Base-by-base conservation (phyloP, 371 early-diverging fungal genomes). In the Mortierella sp. region DNA sequence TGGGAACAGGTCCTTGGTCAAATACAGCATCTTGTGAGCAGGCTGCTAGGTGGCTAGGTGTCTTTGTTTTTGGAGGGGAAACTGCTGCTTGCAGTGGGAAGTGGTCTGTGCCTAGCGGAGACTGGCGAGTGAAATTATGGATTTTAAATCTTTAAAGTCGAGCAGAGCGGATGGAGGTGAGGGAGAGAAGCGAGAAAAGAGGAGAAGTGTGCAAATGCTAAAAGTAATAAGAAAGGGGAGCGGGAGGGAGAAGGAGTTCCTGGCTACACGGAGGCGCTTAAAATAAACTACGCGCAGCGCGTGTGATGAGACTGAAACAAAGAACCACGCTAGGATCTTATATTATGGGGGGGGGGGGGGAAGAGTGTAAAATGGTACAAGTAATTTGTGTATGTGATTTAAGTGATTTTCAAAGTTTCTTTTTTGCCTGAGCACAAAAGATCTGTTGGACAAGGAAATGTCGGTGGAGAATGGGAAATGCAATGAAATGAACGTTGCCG, bases 1-100 rank as follows among this genome's bases (percentile, higher is more conserved):
- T 55, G 93, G 92, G 58, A 93, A 74, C 73, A 90, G 69, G 70
- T 91, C 90, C 58, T 86, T 86, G 14, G 93, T 93, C 30, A 93
- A 85, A 73, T 93, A 92, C 76, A 93, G 84, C 93, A 93, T 93
- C 28, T 43, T 62, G 37, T 20, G 28, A 45, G 24, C 55, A 30
- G 55, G 5, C 24, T 24, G 24, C 30, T 18, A 55, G 55, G 9
- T 24, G 26, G 51, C 9, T n/a, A 9, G 8, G 8, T 55, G 24
- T 28, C 24, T 55, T 24, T 28, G 24, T 24, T 8, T 30, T 55
- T 26, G 10, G 24, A 12, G 24, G 18, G 55, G 24, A 55, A 24
- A 28, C 22, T 52, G 52, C 10, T 52, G 10, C 8, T 52, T 22
- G 28, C 28, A 55, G 55, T 28, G 30, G 52, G 28, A 55, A 55